Evolutionary conservation across 2,329 filamentous ascomycete species (phyloP), one percentile per base, ranked within the genome.

Genomic region (Talaromyces piceae): DNA sequence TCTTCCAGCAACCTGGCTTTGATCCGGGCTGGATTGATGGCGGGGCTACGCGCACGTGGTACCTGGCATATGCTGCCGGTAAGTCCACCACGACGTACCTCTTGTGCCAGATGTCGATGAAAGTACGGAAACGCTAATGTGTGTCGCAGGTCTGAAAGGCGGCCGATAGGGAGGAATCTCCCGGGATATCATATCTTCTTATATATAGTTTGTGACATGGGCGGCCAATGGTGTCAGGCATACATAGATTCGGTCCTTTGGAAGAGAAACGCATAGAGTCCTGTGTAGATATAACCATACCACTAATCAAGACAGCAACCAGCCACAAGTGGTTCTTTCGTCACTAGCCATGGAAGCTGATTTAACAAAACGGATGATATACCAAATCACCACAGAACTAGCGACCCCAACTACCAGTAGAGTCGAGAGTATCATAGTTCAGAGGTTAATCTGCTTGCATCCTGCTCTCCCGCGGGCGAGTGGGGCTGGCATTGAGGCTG

Each of bases 11-110:
- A 55, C 65, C 73, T 1, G 72, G 77, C 13, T 91, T 93, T 62
- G 77, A 90, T 61, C 74, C 78, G 30, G 68, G 69, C 39, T 88
- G 81, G 79, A 67, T 75, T 50, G 73, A 96, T 70, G 88, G 87
- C 1, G 91, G 93, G 13, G 88, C 88, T 2, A 86, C 83, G 61
- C 73, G 83, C 68, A 91, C 88, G 25, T 95, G 89, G 89, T 94
- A 91, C 72, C 70, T 94, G 70, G 84, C 86, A 37, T 88, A 83
- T 68, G 77, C 84, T 60, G 89, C 88, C 58, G 85, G 87, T 83
- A 65, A 61, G 52, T n/a, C n/a, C n/a, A n/a, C n/a, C n/a, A n/a
- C n/a, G n/a, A n/a, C n/a, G n/a, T n/a, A n/a, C n/a, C n/a, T n/a
- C n/a, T n/a, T n/a, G n/a, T n/a, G n/a, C n/a, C n/a, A n/a, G n/a